Evolutionary conservation across 179 eudicot species (phyloP).

Genomic region (Camellia oleifera): DNA sequence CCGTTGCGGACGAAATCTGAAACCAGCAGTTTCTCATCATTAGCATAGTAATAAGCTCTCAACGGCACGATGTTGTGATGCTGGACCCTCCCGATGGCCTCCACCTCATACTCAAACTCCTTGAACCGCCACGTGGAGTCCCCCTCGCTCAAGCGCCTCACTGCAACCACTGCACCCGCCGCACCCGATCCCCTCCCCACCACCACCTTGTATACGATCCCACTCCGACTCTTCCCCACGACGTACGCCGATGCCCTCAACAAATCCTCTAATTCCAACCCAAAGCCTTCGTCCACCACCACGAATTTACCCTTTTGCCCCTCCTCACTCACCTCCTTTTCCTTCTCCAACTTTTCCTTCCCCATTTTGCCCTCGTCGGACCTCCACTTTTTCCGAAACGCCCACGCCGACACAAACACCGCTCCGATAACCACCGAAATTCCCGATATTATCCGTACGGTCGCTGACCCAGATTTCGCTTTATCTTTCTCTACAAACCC

Average conservation of each 20-base stretch:
- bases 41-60: constrained; percentile 88
- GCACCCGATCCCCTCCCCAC: constrained; percentile 47
- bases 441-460: constrained; percentile 47
- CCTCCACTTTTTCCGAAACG: constrained; percentile 48
- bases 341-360: constrained; percentile 27
- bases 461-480: constrained; percentile 24
- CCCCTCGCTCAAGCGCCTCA: constrained; percentile 81
- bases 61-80: constrained; percentile 73
- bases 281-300: constrained; percentile 66
- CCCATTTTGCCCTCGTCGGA: constrained; percentile 41
- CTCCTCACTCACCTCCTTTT: constrained; percentile 41
- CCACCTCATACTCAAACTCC: constrained; percentile 86
- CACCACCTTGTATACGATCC: constrained; percentile 89
- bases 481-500: constrained; percentile 24
- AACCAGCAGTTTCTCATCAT: constrained; percentile 82
- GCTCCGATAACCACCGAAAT: constrained; percentile 49
- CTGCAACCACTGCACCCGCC: constrained; percentile 55
- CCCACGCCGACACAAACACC: constrained; percentile 50
- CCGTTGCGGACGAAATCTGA: constrained; percentile 85
- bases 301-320: constrained; percentile 83
- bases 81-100: constrained; percentile 66
- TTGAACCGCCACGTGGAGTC: constrained; percentile 61
- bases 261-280: constrained; percentile 89
- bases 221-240: constrained; percentile 87
- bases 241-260: constrained; percentile 96